Base-by-base conservation (phyloP, 139 green algal genomes). In the Tetratostichococcus sp. region DNA sequence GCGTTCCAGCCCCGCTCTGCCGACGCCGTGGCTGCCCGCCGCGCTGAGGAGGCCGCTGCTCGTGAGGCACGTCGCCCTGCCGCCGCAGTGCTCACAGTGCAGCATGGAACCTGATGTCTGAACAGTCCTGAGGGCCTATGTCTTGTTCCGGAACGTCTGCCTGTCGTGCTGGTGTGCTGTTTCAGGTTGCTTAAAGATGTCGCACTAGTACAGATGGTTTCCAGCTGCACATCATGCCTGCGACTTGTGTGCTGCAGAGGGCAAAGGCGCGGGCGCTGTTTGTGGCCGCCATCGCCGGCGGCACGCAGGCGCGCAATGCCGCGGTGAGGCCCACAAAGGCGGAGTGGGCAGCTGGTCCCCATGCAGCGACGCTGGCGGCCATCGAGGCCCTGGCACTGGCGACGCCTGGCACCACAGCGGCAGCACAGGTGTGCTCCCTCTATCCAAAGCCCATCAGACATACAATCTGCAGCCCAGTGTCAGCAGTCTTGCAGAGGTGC, bases 331-430 rank as follows among this genome's bases (percentile, higher is more conserved):
- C 79, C 1, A 32, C 19, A 1, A 67, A 65, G 30, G 65, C 43
- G 43, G 70, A 69, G 2, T 92, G 89, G 89, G 8, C 21, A 69
- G 62, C 42, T 1, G 86, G 84, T 21, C 79, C 75, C 0, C 80
- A 85, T n/a, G 77, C 69, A 4, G 25, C 75, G 6, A 67, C 77
- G 25, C 67, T 89, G 4, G 31, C 65, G 0, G 76, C 81, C 1
- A n/a, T 92, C 2, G 67, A 72, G 35, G 74, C 34, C 6, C 59
- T 79, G 39, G 77, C 74, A 0, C 65, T 80, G 30, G 67, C 67
- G 30, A 6, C 4, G 0, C 34, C 26, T 0, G 16, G 26, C 16
- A 22, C 23, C 4, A 34, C 22, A 22, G 28, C 77, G 33, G 69
- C 57, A 19, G 58, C 59, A 21, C 21, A 31, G 19, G 71, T 58